phyloP scores from a whole-genome alignment of 192 early-diverging fungal species.

The Linnemannia exigua region DNA sequence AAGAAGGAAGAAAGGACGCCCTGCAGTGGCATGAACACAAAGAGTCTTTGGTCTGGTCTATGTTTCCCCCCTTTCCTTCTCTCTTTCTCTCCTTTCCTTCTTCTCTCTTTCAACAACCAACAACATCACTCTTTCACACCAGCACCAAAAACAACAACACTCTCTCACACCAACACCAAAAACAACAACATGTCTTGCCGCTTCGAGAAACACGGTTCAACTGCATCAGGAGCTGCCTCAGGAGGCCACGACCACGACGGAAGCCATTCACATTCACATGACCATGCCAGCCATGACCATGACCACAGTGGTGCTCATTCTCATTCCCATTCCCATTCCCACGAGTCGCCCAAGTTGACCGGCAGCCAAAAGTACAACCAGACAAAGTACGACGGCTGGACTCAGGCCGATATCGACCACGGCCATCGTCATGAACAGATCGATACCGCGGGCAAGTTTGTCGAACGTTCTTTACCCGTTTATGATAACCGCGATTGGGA shows the following conservation, averaged over 20 bases:
- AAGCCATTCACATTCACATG: slow-evolving; percentile 72
- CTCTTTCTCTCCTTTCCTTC: not conserved
- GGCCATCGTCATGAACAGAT: slow-evolving; percentile 94
- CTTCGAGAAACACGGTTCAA: slow-evolving; percentile 63
- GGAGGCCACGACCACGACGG: slow-evolving; percentile 61
- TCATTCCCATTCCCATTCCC: slow-evolving; percentile 73
- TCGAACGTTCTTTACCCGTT: slow-evolving; percentile 79
- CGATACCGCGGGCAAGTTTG: slow-evolving; percentile 88
- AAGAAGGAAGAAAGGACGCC: too few species aligned
- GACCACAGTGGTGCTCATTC: too few species aligned
- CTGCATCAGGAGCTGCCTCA: slow-evolving; percentile 18
- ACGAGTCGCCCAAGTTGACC: slow-evolving; percentile 69
- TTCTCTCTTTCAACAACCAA: not conserved
- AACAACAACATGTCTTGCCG: slow-evolving; percentile 55
- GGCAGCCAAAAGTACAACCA: slow-evolving; percentile 51
- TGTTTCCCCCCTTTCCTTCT: not conserved
- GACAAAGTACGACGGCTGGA: slow-evolving; percentile 54
- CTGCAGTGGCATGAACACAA: too few species aligned
- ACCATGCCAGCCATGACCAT: slow-evolving; percentile 56
- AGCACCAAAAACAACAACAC: not conserved
- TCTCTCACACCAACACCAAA: too few species aligned
- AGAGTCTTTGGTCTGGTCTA: too few species aligned
- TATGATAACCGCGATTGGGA: slow-evolving; percentile 87
- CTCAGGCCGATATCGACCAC: slow-evolving; percentile 71
- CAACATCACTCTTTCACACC: too few species aligned